A percentile compares a stretch with the other conserved stretches of the same genome.
phyloP scores from a whole-genome alignment of 257 asterid genomes.

The Nicotiana noctiflora region DNA sequence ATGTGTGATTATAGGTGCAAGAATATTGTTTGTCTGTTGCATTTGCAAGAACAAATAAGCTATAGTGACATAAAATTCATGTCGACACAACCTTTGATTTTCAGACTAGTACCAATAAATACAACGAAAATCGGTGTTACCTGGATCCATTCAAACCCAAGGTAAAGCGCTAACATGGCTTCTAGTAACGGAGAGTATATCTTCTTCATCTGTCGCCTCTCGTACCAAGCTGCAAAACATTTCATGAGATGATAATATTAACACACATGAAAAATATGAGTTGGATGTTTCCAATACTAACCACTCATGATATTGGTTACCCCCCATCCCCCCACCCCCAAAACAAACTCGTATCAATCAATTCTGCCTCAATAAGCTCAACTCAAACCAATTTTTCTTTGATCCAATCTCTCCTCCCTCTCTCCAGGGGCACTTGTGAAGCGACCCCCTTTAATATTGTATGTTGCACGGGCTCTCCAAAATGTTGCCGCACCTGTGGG shows the following conservation, averaged over 20 bases:
- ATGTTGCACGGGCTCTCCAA: too few species aligned
- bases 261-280: background rate
- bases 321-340: too few species aligned
- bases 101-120: background rate
- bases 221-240: conserved; percentile 74
- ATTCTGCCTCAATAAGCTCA: background rate
- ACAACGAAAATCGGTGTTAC: conserved; percentile 24
- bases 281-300: background rate
- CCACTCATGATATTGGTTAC: background rate
- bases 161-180: conserved; percentile 76
- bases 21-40: conserved; percentile 68
- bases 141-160: conserved; percentile 96
- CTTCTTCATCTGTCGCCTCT: conserved; percentile 90
- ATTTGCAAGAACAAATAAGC: background rate
- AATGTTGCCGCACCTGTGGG: too few species aligned
- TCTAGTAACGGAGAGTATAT: conserved; percentile 88
- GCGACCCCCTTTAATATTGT: background rate
- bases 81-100: background rate
- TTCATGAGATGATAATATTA: background rate
- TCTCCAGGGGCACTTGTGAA: background rate
- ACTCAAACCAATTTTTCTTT: background rate
- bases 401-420: background rate
- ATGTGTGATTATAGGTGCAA: conserved; percentile 83
- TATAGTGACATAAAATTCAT: background rate
- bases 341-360: background rate